Evolutionary conservation across 2,329 filamentous ascomycete species (phyloP), one percentile per base, ranked within the genome.

Genomic region (Epichloe festucae): DNA sequence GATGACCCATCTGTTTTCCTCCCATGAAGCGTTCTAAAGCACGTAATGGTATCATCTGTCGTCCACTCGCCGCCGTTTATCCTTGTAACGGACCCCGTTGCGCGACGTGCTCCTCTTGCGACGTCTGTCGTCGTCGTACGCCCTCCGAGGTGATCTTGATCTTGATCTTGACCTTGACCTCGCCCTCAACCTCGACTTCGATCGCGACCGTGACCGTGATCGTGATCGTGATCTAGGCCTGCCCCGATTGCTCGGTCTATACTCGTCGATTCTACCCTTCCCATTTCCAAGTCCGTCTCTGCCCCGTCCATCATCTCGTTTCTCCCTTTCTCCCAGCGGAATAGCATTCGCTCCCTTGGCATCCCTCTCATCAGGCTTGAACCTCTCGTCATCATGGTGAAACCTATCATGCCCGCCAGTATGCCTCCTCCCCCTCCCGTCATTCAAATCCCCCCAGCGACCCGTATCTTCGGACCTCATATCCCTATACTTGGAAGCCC

Each of bases 401-500:
- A 87, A 89, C 53, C 85, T 67, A 52, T 86, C 85, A 61, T 88
- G 85, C 12, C 73, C 68, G 12, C 71, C 73, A 5, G 59, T 56
- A 4, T 59, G 56, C 50, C 66, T 62, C 56, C 68, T 55, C 10
- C 31, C 44, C 5, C 49, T 52, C 60, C 65, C 73, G 55, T 81
- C 78, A 27, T 77, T 77, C 56, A 78, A 75, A 46, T 82, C 75
- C 4, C 85, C 85, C 91, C 85, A 96, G 34, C 78, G 74, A 0
- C 93, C 93, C 0, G 93, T 98, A 68, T 98, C 93, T 69, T 98
- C 91, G 14, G 75, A 80, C 65, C 83, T 84, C 62, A 98, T 76
- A 67, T 98, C 93, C 60, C 79, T 86, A 69, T 97, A 97, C 67
- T 86, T 87, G 6, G 89, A 90, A 31, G 87, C 82, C 19, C 91